Base-by-base conservation (phyloP, 768 basidiomycete genomes). In the Mycena floridula region DNA sequence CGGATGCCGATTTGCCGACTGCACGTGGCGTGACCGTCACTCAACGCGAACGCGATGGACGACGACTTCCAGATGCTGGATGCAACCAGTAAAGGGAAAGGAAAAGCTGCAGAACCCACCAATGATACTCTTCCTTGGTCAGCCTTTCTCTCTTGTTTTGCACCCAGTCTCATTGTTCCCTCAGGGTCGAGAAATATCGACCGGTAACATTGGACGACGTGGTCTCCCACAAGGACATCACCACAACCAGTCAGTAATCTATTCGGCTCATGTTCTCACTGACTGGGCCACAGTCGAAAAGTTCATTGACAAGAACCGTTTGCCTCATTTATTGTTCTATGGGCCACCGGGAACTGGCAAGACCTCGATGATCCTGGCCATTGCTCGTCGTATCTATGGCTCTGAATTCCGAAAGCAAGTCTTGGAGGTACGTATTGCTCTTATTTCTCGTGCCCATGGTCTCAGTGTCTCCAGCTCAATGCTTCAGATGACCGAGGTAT, bases 291-390 rank as follows among this genome's bases (percentile, higher is more conserved):
- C 55, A 99, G 95, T 99, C 63, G 92, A 96, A 63, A 86, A 85
- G 60, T 98, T 99, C 62, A 96, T 99, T 50, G 85, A 91, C 54
- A 91, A 90, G 63, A 95, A 94, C 52, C 73, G 94, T 41, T 61
- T 99, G 20, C 96, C 96, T 0, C 96, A 99, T 64, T 71, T 99
- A 23, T 72, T 99, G 42, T 92, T 99, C 64, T 99, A 99, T 57
- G 96, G 96, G 0, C 96, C 96, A 25, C 96, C 96, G 9, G 96
- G 95, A 9, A 99, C 96, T 0, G 96, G 96, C 41, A 99, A 99
- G 65, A 99, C 96, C 5, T 94, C 92, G 0, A 98, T 94, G 0
- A 95, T 99, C 50, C 72, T 98, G 7, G 96, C 96, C 9, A 86
- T 99, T 8, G 95, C 96, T 18, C 77, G 95, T 40, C 81, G 89